phyloP scores from a whole-genome alignment of 768 basidiomycete genomes.

The Lactarius sanguifluus region DNA sequence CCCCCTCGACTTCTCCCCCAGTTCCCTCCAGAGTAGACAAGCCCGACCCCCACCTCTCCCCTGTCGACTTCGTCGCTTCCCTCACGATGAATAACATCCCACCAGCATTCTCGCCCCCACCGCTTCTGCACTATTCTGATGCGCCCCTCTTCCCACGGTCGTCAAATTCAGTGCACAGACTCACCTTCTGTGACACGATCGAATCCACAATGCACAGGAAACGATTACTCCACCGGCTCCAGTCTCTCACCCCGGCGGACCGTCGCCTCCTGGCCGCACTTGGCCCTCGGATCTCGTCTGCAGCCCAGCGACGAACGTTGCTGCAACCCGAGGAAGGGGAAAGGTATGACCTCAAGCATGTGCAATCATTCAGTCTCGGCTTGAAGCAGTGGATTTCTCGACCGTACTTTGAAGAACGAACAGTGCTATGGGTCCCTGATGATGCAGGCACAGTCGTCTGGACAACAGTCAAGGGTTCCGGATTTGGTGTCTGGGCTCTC shows the following conservation, averaged over 20 bases:
- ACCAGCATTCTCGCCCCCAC: slow-evolving; percentile 41
- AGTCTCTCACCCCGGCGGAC: slow-evolving; percentile 42
- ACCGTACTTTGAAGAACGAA: slow-evolving; percentile 28
- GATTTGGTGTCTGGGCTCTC: slow-evolving; percentile 30
- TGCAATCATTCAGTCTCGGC: slow-evolving; percentile 34
- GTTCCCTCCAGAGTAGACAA: neutral
- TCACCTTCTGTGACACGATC: slow-evolving; percentile 43
- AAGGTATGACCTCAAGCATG: slow-evolving; percentile 34
- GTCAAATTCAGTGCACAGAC: slow-evolving; percentile 40
- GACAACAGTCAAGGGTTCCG: slow-evolving; percentile 27
- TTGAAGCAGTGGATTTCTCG: slow-evolving; percentile 26
- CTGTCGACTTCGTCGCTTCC: slow-evolving; percentile 40
- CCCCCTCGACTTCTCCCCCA: slow-evolving; percentile 25
- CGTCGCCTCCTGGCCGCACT: slow-evolving; percentile 46
- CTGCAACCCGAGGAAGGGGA: slow-evolving; percentile 35
- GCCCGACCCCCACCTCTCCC: slow-evolving; percentile 33
- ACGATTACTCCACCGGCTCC: slow-evolving; percentile 47
- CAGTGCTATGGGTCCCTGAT: slow-evolving; percentile 21
- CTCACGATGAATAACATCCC: slow-evolving; percentile 49
- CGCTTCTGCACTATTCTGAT: slow-evolving; percentile 43
- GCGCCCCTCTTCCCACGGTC: slow-evolving; percentile 52
- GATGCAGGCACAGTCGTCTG: slow-evolving; percentile 22
- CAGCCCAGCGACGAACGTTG: slow-evolving; percentile 32
- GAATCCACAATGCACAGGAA: slow-evolving; percentile 49
- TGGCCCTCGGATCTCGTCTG: slow-evolving; percentile 36